A percentile compares a stretch with the other conserved stretches of the same genome.
Conservation (phyloP, 163 green algal genomes). For the Chlamydomonas reinhardtii region DNA sequence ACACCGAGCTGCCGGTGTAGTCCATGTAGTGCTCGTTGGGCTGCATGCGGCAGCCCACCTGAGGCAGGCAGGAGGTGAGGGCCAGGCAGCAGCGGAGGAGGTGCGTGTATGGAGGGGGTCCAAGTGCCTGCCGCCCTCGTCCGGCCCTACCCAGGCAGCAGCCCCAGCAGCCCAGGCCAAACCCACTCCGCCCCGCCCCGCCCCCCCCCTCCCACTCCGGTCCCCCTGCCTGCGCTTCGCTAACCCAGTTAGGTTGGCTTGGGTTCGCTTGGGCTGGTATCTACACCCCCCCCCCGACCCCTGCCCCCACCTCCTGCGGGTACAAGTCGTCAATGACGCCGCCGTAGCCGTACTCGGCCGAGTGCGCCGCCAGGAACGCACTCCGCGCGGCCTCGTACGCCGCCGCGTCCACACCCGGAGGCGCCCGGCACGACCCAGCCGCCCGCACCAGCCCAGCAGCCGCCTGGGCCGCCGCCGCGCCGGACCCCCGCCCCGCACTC, state of each 20-base stretch:
- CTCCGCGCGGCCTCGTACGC: constrained; percentile 19
- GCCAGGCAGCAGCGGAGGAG: no score
- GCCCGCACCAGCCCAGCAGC: neutral
- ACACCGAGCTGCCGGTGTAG: constrained; percentile 75
- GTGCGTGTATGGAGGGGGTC: no score
- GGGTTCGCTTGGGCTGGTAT: no score
- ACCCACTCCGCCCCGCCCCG: no score
- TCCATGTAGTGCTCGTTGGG: constrained; percentile 84
- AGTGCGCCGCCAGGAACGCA: constrained; percentile 27
- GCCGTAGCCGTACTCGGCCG: constrained; percentile 73
- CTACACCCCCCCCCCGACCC: no score
- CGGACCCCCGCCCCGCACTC: no score
- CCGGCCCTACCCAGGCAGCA: no score
- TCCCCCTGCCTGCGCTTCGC: no score
- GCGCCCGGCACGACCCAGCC: constrained; percentile 9
- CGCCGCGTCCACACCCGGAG: neutral
- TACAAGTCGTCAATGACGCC: constrained; percentile 74
- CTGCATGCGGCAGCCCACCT: constrained; percentile 74
- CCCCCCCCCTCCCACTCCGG: no score
- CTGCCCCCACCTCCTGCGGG: constrained; percentile 48
- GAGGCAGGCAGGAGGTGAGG: neutral
- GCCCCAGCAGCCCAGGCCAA: no score
- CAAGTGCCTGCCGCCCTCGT: no score
- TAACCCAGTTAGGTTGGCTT: no score
- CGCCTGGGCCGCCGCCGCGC: neutral